A percentile compares a stretch with the other conserved stretches of the same genome.
phyloP scores from a whole-genome alignment of 108 stramenopile genomes.

The Mediolabrus comicus region DNA sequence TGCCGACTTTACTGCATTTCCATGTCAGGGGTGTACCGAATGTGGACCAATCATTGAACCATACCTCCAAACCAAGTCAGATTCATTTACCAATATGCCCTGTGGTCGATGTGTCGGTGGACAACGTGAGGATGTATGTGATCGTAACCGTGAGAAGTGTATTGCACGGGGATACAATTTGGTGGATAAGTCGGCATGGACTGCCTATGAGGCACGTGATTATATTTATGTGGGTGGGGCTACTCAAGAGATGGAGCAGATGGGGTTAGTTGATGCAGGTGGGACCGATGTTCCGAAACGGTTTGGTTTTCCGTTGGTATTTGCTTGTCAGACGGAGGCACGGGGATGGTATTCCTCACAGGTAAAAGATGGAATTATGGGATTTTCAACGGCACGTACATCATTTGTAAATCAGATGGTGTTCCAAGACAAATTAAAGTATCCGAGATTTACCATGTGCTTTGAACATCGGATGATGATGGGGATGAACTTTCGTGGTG shows the following conservation, averaged over 20 bases:
- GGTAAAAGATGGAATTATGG: slow-evolving; percentile 51
- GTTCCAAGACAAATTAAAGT: slow-evolving; percentile 38
- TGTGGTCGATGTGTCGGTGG: slow-evolving; percentile 40
- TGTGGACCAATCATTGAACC: slow-evolving; percentile 25
- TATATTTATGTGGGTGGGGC: slow-evolving; percentile 42
- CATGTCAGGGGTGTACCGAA: slow-evolving; percentile 47
- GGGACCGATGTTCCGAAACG: slow-evolving; percentile 15
- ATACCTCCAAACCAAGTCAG: slow-evolving; percentile 30
- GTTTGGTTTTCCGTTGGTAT: slow-evolving; percentile 48
- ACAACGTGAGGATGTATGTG: slow-evolving; percentile 26
- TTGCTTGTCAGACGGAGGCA: slow-evolving; percentile 55
- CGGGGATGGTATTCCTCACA: slow-evolving; percentile 44
- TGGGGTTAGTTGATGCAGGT: slow-evolving; percentile 8
- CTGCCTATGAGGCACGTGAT: slow-evolving; percentile 49
- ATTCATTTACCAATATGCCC: slow-evolving; percentile 35
- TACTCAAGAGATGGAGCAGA: slow-evolving; percentile 9
- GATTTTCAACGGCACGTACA: slow-evolving; percentile 39
- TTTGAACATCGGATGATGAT: slow-evolving; percentile 23
- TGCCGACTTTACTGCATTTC: slow-evolving; percentile 49
- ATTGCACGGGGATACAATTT: slow-evolving; percentile 16
- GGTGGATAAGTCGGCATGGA: slow-evolving; percentile 41
- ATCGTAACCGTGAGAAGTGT: slow-evolving; percentile 18
- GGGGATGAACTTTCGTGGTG: slow-evolving; percentile 11
- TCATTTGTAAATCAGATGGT: slow-evolving; percentile 58
- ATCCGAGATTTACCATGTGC: slow-evolving; percentile 45